These are phyloP conservation scores for Nadsonia fulvescens DNA, from an alignment of 805 yeast genomes.

Conservation along the genomic window DNA sequence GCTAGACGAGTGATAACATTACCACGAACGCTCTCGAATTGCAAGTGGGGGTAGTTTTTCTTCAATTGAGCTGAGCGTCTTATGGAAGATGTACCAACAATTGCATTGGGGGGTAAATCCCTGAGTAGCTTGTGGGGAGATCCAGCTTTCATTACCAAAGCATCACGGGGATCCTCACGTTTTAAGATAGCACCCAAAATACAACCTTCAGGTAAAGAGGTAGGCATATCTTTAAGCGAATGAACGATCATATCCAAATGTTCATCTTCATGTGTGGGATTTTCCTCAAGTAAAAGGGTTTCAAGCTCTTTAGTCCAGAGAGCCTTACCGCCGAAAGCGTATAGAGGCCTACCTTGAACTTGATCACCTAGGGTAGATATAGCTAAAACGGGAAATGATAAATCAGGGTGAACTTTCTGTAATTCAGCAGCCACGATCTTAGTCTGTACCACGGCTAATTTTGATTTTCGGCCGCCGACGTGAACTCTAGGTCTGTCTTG, in stretches of 20 bases:
- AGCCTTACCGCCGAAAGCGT: slow-evolving; percentile 90
- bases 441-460: slow-evolving; percentile 74
- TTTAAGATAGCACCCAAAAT: slow-evolving; percentile 72
- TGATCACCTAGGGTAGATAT: slow-evolving; percentile 82
- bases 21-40: slow-evolving; percentile 77
- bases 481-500: slow-evolving; percentile 9
- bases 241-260: slow-evolving; percentile 87
- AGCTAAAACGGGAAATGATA: slow-evolving; percentile 60
- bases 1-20: slow-evolving; percentile 59
- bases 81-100: slow-evolving; percentile 89
- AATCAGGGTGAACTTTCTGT: slow-evolving; percentile 39
- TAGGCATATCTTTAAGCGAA: slow-evolving; percentile 83
- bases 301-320: slow-evolving; percentile 95
- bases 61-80: slow-evolving; percentile 84
- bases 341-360: slow-evolving; percentile 66
- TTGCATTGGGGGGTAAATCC: slow-evolving; percentile 69
- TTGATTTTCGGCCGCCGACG: slow-evolving; percentile 82
- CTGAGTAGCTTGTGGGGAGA: slow-evolving; percentile 44
- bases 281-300: slow-evolving; percentile 39
- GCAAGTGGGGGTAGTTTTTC: slow-evolving; percentile 56
- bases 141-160: slow-evolving; percentile 53
- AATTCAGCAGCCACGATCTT: slow-evolving; percentile 51
- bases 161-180: slow-evolving; percentile 90
- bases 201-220: slow-evolving; percentile 74
- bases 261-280: slow-evolving; percentile 43